phyloP scores from a whole-genome alignment of 2,329 filamentous ascomycete species.

The Trichoderma sp. region DNA sequence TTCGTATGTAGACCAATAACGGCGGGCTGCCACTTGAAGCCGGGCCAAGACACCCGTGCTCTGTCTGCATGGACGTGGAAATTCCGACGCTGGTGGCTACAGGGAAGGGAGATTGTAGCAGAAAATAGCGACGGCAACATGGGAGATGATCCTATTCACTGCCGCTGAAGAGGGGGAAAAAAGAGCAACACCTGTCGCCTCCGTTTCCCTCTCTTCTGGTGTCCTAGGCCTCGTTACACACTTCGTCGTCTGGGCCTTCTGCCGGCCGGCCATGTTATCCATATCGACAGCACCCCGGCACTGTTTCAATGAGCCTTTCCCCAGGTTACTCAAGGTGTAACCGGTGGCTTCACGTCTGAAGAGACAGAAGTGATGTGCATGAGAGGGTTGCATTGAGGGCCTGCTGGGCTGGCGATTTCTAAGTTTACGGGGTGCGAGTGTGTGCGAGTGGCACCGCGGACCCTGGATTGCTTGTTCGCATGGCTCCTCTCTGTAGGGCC shows the following conservation, averaged over 20 bases:
- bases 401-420: background rate
- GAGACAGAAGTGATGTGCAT: background rate
- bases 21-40: background rate
- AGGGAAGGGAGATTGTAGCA: background rate
- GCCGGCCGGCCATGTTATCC: constrained; percentile 23
- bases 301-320: constrained; percentile 27
- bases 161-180: background rate
- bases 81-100: background rate
- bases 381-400: constrained; percentile 3
- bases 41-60: background rate
- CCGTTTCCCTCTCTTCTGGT: background rate
- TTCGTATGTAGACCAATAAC: constrained; percentile 25
- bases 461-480: constrained; percentile 22
- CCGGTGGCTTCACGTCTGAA: constrained; percentile 17
- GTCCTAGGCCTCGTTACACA: constrained; percentile 14
- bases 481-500: background rate
- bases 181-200: background rate
- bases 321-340: constrained; percentile 21
- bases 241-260: constrained; percentile 14
- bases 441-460: background rate
- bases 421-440: constrained; percentile 1
- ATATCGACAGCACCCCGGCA: constrained; percentile 18
- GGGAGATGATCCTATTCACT: background rate
- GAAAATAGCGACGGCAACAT: background rate
- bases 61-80: background rate